These are phyloP conservation scores for Mucuna pruriens DNA, from an alignment of 306 rosid genomes.

Conservation along the genomic window DNA sequence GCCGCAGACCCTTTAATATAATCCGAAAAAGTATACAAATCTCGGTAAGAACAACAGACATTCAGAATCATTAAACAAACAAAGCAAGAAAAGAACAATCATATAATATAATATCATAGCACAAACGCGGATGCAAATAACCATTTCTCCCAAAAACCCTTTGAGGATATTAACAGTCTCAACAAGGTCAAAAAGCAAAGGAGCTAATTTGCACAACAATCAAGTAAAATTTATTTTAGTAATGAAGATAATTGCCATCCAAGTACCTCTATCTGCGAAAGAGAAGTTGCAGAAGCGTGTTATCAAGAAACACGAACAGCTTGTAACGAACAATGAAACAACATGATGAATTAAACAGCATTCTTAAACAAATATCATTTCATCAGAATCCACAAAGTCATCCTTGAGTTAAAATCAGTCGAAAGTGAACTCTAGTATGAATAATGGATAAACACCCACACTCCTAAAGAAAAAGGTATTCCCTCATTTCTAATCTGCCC, in stretches of 20 bases:
- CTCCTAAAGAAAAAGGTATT: not conserved
- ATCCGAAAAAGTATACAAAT: slow-evolving; percentile 8
- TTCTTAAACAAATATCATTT: not conserved
- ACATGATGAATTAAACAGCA: not conserved
- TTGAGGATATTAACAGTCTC: not conserved
- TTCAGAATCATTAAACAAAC: not conserved
- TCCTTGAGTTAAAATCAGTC: not conserved
- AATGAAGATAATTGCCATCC: not conserved
- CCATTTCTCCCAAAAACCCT: not conserved
- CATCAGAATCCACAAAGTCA: slow-evolving; percentile 14
- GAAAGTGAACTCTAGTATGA: not conserved
- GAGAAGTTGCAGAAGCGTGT: not conserved
- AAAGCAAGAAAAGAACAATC: not conserved
- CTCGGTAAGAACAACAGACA: not conserved
- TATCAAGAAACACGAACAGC: slow-evolving; percentile 9
- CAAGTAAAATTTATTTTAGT: not conserved
- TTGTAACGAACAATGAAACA: not conserved
- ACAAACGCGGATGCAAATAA: not conserved
- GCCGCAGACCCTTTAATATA: slow-evolving; percentile 49
- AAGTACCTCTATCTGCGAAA: not conserved
- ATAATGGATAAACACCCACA: not conserved
- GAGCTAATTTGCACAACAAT: not conserved
- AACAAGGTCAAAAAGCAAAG: not conserved
- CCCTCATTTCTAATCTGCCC: not conserved
- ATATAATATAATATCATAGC: not conserved